phyloP scores from a whole-genome alignment of 1,139 yeast species.

The Saccharomyces pastorianus region DNA sequence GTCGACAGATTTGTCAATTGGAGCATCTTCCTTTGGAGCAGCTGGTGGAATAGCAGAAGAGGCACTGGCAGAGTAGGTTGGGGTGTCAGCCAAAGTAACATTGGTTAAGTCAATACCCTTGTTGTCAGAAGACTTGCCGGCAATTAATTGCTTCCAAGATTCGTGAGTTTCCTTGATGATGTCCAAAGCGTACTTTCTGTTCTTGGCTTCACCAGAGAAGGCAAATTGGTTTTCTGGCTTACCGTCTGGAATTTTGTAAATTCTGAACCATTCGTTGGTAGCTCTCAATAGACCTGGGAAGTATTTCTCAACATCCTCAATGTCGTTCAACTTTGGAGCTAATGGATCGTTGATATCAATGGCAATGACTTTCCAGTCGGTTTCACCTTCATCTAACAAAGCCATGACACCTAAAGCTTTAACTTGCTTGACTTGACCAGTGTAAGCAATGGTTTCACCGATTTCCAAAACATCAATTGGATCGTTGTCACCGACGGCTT shows the following conservation, averaged over 20 bases:
- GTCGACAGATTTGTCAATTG: constrained; percentile 93
- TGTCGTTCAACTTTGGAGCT: constrained; percentile 61
- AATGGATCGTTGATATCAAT: constrained; percentile 69
- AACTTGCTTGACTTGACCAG: constrained; percentile 75
- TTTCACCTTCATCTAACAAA: constrained; percentile 82
- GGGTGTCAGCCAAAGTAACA: constrained; percentile 58
- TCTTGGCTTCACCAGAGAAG: constrained; percentile 71
- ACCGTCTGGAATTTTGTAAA: constrained; percentile 85
- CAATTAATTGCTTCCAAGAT: constrained; percentile 63
- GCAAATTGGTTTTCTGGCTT: constrained; percentile 85
- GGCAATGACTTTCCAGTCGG: constrained; percentile 88
- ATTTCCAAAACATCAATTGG: constrained; percentile 89
- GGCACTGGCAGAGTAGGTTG: constrained; percentile 44
- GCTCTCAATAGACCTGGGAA: constrained; percentile 78
- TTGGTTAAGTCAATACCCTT: constrained; percentile 56
- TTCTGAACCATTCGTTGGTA: constrained; percentile 85
- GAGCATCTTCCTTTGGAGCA: constrained; percentile 70
- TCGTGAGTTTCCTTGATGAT: constrained; percentile 61
- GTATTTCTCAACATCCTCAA: constrained; percentile 65
- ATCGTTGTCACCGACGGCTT: constrained; percentile 81
- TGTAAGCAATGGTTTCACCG: constrained; percentile 60
- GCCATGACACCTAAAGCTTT: constrained; percentile 84
- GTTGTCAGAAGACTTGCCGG: constrained; percentile 38
- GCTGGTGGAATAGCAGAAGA: constrained; percentile 57
- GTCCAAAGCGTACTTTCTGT: constrained; percentile 63